Conservation (phyloP, 2,329 filamentous ascomycete species). For the Leptographium radiaticola region DNA sequence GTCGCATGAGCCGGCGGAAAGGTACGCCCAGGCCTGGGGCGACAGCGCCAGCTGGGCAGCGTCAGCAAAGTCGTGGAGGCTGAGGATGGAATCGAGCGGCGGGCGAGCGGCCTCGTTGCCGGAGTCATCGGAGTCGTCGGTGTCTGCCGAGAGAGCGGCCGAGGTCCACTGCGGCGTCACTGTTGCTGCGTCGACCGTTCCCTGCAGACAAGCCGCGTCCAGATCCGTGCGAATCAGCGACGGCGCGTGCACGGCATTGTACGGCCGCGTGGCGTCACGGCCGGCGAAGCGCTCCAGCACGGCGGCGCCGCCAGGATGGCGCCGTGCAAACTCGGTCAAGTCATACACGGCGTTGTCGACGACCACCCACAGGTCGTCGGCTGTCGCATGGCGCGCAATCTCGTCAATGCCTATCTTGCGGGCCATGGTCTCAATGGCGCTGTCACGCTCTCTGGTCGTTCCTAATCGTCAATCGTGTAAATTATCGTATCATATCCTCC, state of each 20-base stretch:
- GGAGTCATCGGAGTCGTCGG: neutral
- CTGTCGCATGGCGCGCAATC: neutral
- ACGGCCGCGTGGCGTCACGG: conserved; percentile 38
- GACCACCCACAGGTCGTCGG: conserved; percentile 3
- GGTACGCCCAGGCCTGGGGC: conserved; percentile 40
- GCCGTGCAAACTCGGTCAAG: conserved; percentile 4
- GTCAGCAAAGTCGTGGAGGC: conserved; percentile 33
- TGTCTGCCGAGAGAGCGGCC: conserved; percentile 7
- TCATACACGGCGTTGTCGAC: conserved; percentile 3
- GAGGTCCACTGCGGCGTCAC: conserved; percentile 15
- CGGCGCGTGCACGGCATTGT: conserved; percentile 34
- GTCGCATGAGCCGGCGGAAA: conserved; percentile 40
- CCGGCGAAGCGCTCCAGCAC: conserved; percentile 37
- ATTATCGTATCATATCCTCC: no score
- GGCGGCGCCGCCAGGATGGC: conserved; percentile 3
- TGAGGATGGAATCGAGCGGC: conserved; percentile 10
- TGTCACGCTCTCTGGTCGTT: no score
- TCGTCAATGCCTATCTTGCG: neutral
- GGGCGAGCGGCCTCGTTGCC: neutral
- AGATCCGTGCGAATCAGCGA: conserved; percentile 27
- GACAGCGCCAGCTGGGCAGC: conserved; percentile 30
- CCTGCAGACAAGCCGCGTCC: conserved; percentile 31
- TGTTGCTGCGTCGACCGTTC: conserved; percentile 28
- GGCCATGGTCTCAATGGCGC: neutral
- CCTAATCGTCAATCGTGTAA: no score